phyloP scores from a whole-genome alignment of 2,329 filamentous ascomycete species.

The Magnaporthales sp. region DNA sequence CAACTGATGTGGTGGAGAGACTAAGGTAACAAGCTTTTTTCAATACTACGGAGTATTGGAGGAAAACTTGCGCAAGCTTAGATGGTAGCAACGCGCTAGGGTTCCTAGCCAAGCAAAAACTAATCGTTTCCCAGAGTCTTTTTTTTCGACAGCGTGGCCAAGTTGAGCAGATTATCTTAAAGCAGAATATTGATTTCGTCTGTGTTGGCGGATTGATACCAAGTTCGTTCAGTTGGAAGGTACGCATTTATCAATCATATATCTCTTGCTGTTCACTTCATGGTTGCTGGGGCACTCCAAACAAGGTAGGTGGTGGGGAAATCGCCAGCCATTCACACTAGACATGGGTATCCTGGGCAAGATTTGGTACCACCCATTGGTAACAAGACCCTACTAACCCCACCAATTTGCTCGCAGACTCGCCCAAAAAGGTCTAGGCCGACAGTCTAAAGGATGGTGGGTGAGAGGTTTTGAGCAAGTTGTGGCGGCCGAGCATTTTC shows the following conservation, averaged over 20 bases:
- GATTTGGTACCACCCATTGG: not conserved
- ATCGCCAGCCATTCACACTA: not conserved
- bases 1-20: not conserved
- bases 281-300: not conserved
- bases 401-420: not conserved
- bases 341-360: not conserved
- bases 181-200: too few relatives aligned
- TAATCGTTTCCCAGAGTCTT: not conserved
- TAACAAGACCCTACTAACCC: not conserved
- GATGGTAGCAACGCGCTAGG: not conserved
- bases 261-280: too few relatives aligned
- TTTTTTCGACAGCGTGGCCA: not conserved
- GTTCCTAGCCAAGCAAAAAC: not conserved
- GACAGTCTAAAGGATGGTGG: not conserved
- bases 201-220: too few relatives aligned
- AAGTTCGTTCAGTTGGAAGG: too few relatives aligned
- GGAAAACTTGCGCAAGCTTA: not conserved
- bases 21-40: not conserved
- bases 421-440: not conserved
- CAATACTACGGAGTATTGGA: not conserved
- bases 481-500: conserved; percentile 22
- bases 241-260: too few relatives aligned
- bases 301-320: not conserved
- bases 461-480: conserved; percentile 42
- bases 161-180: not conserved